A percentile compares a stretch with the other conserved stretches of the same genome.
phyloP scores from a whole-genome alignment of 805 yeast species.

The Kazachstania taianensis region DNA sequence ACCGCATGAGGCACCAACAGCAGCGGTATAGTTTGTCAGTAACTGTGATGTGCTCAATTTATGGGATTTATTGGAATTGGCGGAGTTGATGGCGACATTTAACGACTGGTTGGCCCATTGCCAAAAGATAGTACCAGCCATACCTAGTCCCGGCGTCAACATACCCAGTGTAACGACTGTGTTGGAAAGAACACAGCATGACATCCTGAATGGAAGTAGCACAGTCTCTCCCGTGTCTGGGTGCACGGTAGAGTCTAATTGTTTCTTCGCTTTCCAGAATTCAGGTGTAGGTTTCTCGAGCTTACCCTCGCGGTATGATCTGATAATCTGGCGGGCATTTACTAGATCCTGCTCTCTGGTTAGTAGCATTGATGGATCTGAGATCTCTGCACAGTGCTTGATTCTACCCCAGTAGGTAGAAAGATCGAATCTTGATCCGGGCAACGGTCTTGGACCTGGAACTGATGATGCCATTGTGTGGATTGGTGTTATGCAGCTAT shows the following conservation, averaged over 20 bases:
- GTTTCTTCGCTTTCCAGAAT: conserved; percentile 79
- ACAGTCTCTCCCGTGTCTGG: conserved; percentile 97
- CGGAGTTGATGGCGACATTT: conserved; percentile 93
- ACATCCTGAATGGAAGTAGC: conserved; percentile 90
- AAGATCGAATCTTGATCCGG: conserved; percentile 72
- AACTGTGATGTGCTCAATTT: conserved; percentile 76
- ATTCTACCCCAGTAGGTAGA: conserved; percentile 89
- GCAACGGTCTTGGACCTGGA: conserved; percentile 71
- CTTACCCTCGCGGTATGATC: conserved; percentile 66
- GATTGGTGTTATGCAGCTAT: not conserved
- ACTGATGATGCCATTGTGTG: conserved; percentile 76
- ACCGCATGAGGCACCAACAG: conserved; percentile 89
- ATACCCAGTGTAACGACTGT: conserved; percentile 94
- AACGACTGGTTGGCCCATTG: conserved; percentile 95
- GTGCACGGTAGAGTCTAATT: conserved; percentile 85
- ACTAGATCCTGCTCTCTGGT: conserved; percentile 56
- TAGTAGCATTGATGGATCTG: conserved; percentile 84
- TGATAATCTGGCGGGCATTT: conserved; percentile 52
- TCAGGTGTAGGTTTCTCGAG: conserved; percentile 59
- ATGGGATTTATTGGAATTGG: conserved; percentile 92
- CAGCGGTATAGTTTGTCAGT: conserved; percentile 68
- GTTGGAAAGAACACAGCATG: conserved; percentile 87
- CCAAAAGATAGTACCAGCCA: conserved; percentile 91
- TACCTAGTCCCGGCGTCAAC: conserved; percentile 90
- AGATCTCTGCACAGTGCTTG: conserved; percentile 82